phyloP scores from a whole-genome alignment of 2,329 filamentous ascomycete genomes.

The Helicocarpus griseus region DNA sequence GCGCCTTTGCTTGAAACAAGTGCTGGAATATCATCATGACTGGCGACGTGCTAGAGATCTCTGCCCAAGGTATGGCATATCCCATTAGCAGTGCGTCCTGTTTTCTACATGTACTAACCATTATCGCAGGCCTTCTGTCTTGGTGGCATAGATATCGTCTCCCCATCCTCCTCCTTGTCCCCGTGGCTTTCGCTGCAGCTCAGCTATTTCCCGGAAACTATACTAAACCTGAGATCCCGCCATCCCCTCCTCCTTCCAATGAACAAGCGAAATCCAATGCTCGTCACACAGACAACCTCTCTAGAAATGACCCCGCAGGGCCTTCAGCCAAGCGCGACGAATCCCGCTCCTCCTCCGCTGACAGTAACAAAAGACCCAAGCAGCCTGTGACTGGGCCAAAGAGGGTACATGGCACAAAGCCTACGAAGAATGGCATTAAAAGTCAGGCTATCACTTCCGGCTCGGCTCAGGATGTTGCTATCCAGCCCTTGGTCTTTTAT shows the following conservation, averaged over 20 bases:
- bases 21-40: background rate
- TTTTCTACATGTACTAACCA: background rate
- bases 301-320: background rate
- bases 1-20: background rate
- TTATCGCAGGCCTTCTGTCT: slow-evolving; percentile 1
- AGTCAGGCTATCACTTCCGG: background rate
- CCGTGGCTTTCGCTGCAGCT: background rate
- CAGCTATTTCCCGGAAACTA: background rate
- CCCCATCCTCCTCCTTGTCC: background rate
- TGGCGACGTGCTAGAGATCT: background rate
- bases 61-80: background rate
- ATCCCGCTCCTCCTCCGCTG: slow-evolving; percentile 4
- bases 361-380: background rate
- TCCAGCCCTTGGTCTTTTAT: slow-evolving; percentile 73
- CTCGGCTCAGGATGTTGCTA: slow-evolving; percentile 6
- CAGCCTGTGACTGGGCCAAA: slow-evolving; percentile 8
- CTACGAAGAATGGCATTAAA: slow-evolving; percentile 6
- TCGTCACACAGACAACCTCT: no score
- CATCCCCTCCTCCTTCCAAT: background rate
- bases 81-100: background rate
- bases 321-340: background rate
- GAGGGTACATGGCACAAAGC: slow-evolving; percentile 10
- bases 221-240: background rate
- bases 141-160: slow-evolving; percentile 4
- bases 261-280: background rate